These are phyloP conservation scores for Coemansia sp. DNA, from an alignment of 192 early-diverging fungal genomes.

Conservation along the genomic window DNA sequence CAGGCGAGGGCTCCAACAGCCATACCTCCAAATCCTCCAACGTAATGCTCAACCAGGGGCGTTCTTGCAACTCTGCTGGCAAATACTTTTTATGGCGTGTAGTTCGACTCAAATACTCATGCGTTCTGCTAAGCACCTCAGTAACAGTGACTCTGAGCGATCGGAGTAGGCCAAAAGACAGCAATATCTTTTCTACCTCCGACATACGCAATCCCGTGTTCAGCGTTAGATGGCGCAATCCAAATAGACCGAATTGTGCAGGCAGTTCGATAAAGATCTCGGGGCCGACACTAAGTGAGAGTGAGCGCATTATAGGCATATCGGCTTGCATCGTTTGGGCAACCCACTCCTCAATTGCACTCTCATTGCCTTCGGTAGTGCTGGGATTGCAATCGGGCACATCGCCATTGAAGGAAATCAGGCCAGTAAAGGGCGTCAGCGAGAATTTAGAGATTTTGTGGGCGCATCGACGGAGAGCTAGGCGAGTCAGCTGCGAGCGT, in stretches of 20 bases:
- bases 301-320: slow-evolving; percentile 3
- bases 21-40: slow-evolving; percentile 17
- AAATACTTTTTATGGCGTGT: slow-evolving; percentile 25
- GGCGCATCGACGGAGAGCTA: slow-evolving; percentile 26
- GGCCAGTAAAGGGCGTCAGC: slow-evolving; percentile 13
- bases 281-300: slow-evolving; percentile 6
- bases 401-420: slow-evolving; percentile 6
- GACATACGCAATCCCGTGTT: slow-evolving; percentile 20
- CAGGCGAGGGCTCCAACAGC: slow-evolving; percentile 8
- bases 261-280: slow-evolving; percentile 19
- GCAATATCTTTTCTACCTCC: slow-evolving; percentile 35
- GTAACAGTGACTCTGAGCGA: slow-evolving; percentile 18
- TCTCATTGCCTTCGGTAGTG: slow-evolving; percentile 3
- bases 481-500: slow-evolving; percentile 23
- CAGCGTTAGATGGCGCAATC: slow-evolving; percentile 19
- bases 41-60: slow-evolving; percentile 10
- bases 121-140: slow-evolving; percentile 24
- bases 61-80: background rate
- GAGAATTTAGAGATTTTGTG: slow-evolving; percentile 12
- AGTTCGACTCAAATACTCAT: slow-evolving; percentile 38
- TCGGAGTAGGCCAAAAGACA: slow-evolving; percentile 11
- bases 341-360: slow-evolving; percentile 18
- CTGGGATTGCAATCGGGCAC: slow-evolving; percentile 13
- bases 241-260: background rate
- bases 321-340: background rate